Evolutionary conservation across 164 flowering plant species (phyloP).

Genomic region (Protea cynaroides): DNA sequence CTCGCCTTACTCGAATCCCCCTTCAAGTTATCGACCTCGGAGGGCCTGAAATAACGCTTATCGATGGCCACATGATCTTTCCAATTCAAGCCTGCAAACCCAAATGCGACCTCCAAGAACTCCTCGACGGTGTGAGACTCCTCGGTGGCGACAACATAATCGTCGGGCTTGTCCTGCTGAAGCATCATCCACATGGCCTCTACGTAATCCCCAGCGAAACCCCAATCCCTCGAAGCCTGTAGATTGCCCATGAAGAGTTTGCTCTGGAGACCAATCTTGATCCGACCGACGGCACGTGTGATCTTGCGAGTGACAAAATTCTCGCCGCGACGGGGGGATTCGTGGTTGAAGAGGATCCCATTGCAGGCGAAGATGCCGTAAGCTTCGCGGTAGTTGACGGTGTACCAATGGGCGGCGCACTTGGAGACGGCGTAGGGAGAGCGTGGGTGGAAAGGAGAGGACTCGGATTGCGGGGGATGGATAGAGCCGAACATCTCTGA

Average conservation of each 20-base stretch:
- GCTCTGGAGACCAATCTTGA: conserved; percentile 83
- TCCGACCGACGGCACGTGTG: conserved; percentile 84
- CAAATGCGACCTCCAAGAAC: conserved; percentile 81
- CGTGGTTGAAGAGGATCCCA: conserved; percentile 90
- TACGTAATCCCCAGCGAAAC: conserved; percentile 92
- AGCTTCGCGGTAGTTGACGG: conserved; percentile 91
- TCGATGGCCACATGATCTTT: conserved; percentile 89
- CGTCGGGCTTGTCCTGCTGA: conserved; percentile 91
- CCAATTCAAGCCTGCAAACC: conserved; percentile 92
- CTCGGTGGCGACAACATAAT: conserved; percentile 96
- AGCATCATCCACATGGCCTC: conserved; percentile 99
- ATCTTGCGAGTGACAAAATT: conserved; percentile 93
- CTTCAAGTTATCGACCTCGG: conserved; percentile 87
- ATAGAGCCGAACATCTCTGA: conserved; percentile 96
- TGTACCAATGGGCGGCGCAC: conserved; percentile 97
- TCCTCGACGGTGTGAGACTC: conserved; percentile 93
- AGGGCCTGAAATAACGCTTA: conserved; percentile 83
- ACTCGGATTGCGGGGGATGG: conserved; percentile 82
- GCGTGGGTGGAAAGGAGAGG: conserved; percentile 85
- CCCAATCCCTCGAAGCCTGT: conserved; percentile 91
- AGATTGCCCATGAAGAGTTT: conserved; percentile 83
- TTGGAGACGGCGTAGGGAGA: conserved; percentile 93
- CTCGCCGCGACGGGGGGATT: conserved; percentile 83
- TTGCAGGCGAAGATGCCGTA: conserved; percentile 87
- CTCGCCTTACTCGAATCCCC: conserved; percentile 89